phyloP scores from a whole-genome alignment of 164 flowering plant species.

The Magnolia changhungtana region DNA sequence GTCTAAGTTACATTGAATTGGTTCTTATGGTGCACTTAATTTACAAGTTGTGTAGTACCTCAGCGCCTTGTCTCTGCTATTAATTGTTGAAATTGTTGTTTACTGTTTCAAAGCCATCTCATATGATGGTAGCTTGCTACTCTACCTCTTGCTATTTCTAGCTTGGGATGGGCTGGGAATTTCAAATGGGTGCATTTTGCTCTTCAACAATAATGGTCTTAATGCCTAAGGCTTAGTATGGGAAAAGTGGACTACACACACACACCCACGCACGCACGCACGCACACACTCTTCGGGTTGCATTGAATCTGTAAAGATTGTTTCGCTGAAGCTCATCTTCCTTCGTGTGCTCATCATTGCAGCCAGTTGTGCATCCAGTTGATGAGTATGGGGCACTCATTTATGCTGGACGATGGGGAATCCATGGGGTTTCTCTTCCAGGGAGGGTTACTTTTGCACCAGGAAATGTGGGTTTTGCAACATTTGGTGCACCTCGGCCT shows the following conservation, averaged over 20 bases:
- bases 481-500: conserved; percentile 97
- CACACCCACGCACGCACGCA: too few species aligned
- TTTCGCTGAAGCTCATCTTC: conserved; percentile 8
- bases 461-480: conserved; percentile 81
- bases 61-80: background rate
- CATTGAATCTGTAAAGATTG: background rate
- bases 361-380: conserved; percentile 64
- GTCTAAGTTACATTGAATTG: background rate
- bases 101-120: background rate
- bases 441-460: conserved; percentile 95
- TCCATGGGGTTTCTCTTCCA: conserved; percentile 80
- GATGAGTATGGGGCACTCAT: conserved; percentile 92
- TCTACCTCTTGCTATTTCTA: background rate
- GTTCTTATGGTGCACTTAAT: too few species aligned
- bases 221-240: background rate
- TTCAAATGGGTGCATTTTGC: background rate
- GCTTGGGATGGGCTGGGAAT: background rate
- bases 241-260: background rate
- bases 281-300: background rate
- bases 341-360: conserved; percentile 16
- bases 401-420: conserved; percentile 93
- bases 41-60: too few species aligned
- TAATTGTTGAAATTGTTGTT: background rate
- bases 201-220: background rate
- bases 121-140: too few species aligned